These are phyloP conservation scores for Salvia rosmarinus DNA, from an alignment of 257 asterid species.

Conservation along the genomic window DNA sequence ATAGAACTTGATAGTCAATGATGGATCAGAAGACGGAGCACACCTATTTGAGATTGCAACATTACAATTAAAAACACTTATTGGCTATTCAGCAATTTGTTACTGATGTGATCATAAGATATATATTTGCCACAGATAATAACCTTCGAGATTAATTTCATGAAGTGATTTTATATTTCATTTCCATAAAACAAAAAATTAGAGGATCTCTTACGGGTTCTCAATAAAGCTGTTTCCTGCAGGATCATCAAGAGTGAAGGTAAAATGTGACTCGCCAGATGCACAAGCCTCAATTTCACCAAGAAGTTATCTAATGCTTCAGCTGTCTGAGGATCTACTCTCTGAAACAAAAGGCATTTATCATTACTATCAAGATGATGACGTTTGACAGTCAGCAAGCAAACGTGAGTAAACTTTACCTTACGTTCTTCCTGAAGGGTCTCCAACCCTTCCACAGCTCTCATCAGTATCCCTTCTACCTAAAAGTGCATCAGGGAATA, in stretches of 20 bases:
- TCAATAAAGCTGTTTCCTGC: conserved; percentile 98
- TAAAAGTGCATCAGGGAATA: conserved; percentile 36
- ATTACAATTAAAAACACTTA: neutral
- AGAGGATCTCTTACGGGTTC: conserved; percentile 74
- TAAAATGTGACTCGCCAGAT: conserved; percentile 63
- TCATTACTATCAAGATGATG: conserved; percentile 17
- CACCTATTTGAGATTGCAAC: conserved; percentile 46
- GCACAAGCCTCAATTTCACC: conserved; percentile 84
- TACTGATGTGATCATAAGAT: neutral
- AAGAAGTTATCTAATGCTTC: conserved; percentile 83
- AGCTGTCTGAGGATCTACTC: conserved; percentile 80
- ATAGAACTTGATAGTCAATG: conserved; percentile 74
- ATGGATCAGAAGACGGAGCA: conserved; percentile 92
- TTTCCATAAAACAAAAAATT: conserved; percentile 9
- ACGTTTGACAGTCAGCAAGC: conserved; percentile 11
- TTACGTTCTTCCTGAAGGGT: conserved; percentile 94
- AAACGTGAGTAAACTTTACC: conserved; percentile 49
- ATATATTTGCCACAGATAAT: neutral
- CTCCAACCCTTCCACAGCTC: conserved; percentile 79
- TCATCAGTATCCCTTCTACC: conserved; percentile 89
- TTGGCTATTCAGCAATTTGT: neutral
- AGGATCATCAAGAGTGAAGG: conserved; percentile 90
- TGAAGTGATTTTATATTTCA: neutral
- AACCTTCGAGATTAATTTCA: neutral
- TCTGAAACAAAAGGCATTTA: conserved; percentile 48